A percentile compares a stretch with the other conserved stretches of the same genome.
Evolutionary conservation across 2,329 filamentous ascomycete species (phyloP).

Genomic region (Ceratocystis colombiana): DNA sequence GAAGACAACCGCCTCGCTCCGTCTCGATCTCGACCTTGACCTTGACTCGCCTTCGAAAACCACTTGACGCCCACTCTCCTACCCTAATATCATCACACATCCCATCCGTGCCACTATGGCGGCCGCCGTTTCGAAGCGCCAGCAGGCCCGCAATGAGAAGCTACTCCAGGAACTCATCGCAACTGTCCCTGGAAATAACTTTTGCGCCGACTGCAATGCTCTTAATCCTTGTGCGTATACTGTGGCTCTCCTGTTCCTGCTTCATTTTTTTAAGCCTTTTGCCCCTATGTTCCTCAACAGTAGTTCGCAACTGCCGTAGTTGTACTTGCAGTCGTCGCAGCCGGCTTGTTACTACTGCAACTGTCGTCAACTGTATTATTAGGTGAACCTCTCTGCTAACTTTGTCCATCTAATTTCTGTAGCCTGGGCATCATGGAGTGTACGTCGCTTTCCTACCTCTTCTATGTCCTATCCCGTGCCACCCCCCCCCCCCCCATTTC

Average conservation of each 20-base stretch:
- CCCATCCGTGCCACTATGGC: slow-evolving; percentile 21
- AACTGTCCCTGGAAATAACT: slow-evolving; percentile 73
- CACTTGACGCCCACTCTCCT: too few species aligned
- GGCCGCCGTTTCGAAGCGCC: slow-evolving; percentile 55
- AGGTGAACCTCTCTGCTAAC: slow-evolving; percentile 26
- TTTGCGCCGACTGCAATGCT: slow-evolving; percentile 85
- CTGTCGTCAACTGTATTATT: neutral
- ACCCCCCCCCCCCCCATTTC: neutral
- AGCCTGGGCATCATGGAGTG: slow-evolving; percentile 97
- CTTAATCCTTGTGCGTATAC: slow-evolving; percentile 70
- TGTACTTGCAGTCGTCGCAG: neutral
- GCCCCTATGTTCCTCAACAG: neutral
- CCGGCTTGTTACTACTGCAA: neutral
- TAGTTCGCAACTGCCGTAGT: neutral
- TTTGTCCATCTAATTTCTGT: slow-evolving; percentile 26
- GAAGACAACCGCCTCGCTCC: too few species aligned
- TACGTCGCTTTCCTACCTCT: slow-evolving; percentile 40
- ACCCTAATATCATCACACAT: neutral
- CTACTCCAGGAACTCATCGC: slow-evolving; percentile 81
- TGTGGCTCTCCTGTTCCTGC: slow-evolving; percentile 18
- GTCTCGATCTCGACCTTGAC: too few species aligned
- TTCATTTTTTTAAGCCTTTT: neutral
- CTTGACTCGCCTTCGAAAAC: too few species aligned
- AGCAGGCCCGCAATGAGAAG: slow-evolving; percentile 95
- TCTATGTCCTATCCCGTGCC: neutral